Evolutionary conservation across 2,329 filamentous ascomycete species (phyloP).

Genomic region (Xylariaceae sp.): DNA sequence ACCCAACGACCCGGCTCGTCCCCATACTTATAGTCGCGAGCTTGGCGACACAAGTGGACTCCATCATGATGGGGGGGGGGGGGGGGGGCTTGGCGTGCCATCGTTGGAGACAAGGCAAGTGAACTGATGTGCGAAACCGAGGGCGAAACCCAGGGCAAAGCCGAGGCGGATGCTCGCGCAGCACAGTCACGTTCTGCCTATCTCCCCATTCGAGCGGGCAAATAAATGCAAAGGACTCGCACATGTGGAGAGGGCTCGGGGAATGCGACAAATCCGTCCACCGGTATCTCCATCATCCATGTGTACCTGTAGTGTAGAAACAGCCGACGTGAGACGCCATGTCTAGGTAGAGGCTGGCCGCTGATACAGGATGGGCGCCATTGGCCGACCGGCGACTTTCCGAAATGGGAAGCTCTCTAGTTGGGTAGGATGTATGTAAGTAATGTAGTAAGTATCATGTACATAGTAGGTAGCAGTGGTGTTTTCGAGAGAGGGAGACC

Average conservation of each 20-base stretch:
- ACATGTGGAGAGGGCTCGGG: neutral
- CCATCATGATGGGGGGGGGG: neutral
- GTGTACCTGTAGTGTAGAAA: neutral
- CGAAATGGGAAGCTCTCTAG: too few species aligned
- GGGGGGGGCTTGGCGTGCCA: neutral
- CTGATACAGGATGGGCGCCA: too few species aligned
- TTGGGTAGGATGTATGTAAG: too few species aligned
- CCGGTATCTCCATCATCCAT: neutral
- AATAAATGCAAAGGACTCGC: neutral
- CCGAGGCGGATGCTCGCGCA: neutral
- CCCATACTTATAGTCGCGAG: slow-evolving; percentile 4
- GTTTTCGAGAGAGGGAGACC: too few species aligned
- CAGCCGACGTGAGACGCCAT: neutral
- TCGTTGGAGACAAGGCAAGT: neutral
- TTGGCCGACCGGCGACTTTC: too few species aligned
- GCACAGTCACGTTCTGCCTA: neutral
- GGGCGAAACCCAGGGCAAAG: slow-evolving; percentile 9
- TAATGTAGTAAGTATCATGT: too few species aligned
- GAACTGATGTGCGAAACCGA: slow-evolving; percentile 3
- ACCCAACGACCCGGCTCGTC: neutral
- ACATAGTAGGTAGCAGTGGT: too few species aligned
- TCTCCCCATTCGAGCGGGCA: neutral
- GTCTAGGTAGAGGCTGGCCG: too few species aligned
- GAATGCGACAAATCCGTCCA: slow-evolving; percentile 1
- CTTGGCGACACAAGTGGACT: neutral